Percentiles rank a stretch among this genome's conserved stretches.
Conservation (phyloP, 164 flowering plant species). For the Kingdonia uniflora region DNA sequence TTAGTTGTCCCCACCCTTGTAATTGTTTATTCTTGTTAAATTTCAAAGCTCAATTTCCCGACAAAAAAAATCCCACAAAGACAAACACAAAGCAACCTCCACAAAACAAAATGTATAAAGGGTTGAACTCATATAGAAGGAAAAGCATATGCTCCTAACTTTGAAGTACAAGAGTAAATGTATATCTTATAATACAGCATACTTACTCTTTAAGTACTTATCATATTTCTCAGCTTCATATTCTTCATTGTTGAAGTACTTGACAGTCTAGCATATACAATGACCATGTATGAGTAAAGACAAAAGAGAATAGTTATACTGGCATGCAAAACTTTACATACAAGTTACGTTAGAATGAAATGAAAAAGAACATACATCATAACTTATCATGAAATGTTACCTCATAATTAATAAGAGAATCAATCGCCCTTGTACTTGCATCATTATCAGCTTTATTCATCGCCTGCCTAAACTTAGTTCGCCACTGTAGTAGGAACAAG, state of each 20-base stretch:
- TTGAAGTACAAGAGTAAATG: not conserved
- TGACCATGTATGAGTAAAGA: not conserved
- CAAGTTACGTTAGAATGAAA: too few relatives aligned
- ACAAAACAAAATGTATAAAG: too few relatives aligned
- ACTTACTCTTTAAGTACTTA: slow-evolving; percentile 75
- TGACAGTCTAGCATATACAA: slow-evolving; percentile 63
- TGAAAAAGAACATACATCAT: too few relatives aligned
- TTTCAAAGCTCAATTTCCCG: too few relatives aligned
- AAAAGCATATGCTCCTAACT: not conserved
- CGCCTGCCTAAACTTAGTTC: slow-evolving; percentile 93
- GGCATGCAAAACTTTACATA: too few relatives aligned
- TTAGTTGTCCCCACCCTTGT: too few relatives aligned
- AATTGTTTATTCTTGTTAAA: too few relatives aligned
- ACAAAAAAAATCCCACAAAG: too few relatives aligned
- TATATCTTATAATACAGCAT: slow-evolving; percentile 9
- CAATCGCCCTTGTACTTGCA: slow-evolving; percentile 91
- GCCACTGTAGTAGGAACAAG: slow-evolving; percentile 52
- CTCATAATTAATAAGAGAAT: slow-evolving; percentile 97
- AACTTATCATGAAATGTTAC: slow-evolving; percentile 15
- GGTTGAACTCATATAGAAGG: not conserved
- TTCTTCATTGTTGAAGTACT: slow-evolving; percentile 91
- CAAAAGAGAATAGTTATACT: too few relatives aligned
- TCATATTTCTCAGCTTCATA: slow-evolving; percentile 87
- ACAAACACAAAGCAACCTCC: not conserved
- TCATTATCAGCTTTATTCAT: slow-evolving; percentile 99